These are phyloP conservation scores for Pseudonitzschia delicatissima DNA, from an alignment of 108 stramenopile species.

Conservation along the genomic window DNA sequence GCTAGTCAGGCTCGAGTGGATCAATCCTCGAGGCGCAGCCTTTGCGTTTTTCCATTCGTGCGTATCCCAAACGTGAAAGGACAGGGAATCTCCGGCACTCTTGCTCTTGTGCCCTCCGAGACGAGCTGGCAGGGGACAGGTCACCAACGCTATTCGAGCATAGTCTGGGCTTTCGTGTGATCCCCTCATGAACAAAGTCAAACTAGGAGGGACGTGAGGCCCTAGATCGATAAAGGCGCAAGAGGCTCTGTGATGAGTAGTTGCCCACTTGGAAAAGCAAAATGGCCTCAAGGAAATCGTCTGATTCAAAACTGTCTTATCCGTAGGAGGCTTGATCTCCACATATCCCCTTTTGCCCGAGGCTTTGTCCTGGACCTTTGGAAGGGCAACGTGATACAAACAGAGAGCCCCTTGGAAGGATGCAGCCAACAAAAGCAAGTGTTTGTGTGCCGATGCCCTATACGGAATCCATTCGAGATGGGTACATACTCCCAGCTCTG, in stretches of 20 bases:
- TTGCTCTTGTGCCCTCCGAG: not conserved
- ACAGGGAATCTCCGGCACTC: not conserved
- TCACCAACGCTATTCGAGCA: conserved; percentile 23
- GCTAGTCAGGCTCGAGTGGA: conserved; percentile 10
- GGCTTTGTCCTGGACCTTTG: conserved; percentile 27
- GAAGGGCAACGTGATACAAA: conserved; percentile 62
- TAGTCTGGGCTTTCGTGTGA: conserved; percentile 23
- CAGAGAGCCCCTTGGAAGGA: conserved; percentile 68
- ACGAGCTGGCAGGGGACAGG: conserved; percentile 22
- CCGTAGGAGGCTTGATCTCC: conserved; percentile 13
- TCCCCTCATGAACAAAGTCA: conserved; percentile 25
- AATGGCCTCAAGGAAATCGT: conserved; percentile 32
- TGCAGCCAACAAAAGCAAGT: conserved; percentile 59
- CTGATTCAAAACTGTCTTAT: conserved; percentile 29
- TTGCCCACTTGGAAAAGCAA: conserved; percentile 23
- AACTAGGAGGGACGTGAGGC: conserved; percentile 34
- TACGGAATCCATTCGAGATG: conserved; percentile 60
- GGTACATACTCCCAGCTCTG: conserved; percentile 44
- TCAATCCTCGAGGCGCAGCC: conserved; percentile 17
- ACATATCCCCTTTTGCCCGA: conserved; percentile 9
- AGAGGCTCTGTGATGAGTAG: conserved; percentile 10
- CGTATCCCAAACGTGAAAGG: conserved; percentile 25
- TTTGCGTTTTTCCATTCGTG: conserved; percentile 17
- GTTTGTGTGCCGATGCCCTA: conserved; percentile 29
- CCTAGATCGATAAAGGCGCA: conserved; percentile 40